These are phyloP conservation scores for Auriscalpium orientale DNA, from an alignment of 768 basidiomycete species.

Conservation along the genomic window DNA sequence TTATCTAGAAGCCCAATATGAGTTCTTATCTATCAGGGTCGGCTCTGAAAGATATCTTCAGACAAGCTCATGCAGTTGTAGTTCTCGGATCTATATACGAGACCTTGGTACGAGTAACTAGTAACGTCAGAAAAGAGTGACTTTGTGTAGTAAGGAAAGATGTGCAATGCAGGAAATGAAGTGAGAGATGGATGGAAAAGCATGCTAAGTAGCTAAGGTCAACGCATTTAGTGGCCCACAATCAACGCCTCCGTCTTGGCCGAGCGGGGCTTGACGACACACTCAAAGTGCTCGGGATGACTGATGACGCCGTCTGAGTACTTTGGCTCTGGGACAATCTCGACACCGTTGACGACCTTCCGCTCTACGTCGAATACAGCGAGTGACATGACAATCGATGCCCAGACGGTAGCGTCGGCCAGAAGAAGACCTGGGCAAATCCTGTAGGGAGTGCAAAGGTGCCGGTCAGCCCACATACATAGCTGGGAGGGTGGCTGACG, in stretches of 20 bases:
- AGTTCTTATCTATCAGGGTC: no score
- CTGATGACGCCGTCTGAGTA: constrained; percentile 1
- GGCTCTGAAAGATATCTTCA: no score
- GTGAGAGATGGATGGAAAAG: no score
- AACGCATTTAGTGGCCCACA: no score
- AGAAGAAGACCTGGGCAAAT: neutral
- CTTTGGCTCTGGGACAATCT: neutral
- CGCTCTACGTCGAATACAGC: neutral
- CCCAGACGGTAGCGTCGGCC: neutral
- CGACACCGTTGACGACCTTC: neutral
- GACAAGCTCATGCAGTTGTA: no score
- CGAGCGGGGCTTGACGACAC: constrained; percentile 23
- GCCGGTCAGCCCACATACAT: neutral
- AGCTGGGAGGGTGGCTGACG: neutral
- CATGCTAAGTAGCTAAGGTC: no score
- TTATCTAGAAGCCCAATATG: no score
- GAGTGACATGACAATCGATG: neutral
- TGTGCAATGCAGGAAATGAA: no score
- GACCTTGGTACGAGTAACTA: no score
- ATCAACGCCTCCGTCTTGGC: constrained; percentile 20
- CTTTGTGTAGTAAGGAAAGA: no score
- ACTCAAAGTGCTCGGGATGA: constrained; percentile 21
- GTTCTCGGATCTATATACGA: no score
- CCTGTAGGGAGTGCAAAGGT: neutral
- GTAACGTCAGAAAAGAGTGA: no score